Conservation (phyloP, 2,329 filamentous ascomycete species). For the Lecanosticta acicola region DNA sequence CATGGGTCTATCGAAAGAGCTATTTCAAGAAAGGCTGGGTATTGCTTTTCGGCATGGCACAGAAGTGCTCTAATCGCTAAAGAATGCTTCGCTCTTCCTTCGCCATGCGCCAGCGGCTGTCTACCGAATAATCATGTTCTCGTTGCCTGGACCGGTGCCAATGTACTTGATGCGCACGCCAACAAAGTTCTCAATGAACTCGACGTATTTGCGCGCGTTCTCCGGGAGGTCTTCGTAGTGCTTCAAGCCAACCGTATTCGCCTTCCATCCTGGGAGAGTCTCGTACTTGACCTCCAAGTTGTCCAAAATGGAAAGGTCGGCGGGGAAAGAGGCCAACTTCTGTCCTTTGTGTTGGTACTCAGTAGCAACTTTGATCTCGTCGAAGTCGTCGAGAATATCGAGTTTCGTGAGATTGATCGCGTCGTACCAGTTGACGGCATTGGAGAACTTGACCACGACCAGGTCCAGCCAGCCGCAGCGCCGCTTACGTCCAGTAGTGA, state of each 20-base stretch:
- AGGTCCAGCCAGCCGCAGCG: slow-evolving; percentile 63
- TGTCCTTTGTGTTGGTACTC: slow-evolving; percentile 59
- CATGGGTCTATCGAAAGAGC: background rate
- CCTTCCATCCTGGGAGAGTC: slow-evolving; percentile 65
- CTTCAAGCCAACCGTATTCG: slow-evolving; percentile 55
- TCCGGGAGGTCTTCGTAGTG: slow-evolving; percentile 58
- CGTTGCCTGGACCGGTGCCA: slow-evolving; percentile 60
- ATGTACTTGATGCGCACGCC: slow-evolving; percentile 61
- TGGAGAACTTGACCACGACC: slow-evolving; percentile 62
- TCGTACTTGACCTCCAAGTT: slow-evolving; percentile 61
- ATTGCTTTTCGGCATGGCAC: background rate
- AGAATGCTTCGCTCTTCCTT: background rate
- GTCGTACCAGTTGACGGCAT: slow-evolving; percentile 62
- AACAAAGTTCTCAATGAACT: slow-evolving; percentile 61
- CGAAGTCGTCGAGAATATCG: slow-evolving; percentile 68
- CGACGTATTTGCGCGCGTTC: slow-evolving; percentile 60
- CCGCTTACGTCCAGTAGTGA: slow-evolving; percentile 55
- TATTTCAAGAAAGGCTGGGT: background rate
- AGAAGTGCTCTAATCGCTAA: background rate
- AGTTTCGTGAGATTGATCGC: slow-evolving; percentile 61
- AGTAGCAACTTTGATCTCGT: slow-evolving; percentile 67
- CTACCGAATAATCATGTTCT: slow-evolving; percentile 57
- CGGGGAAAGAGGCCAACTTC: slow-evolving; percentile 58
- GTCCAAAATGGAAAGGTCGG: slow-evolving; percentile 54
- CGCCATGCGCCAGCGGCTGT: background rate